Percentiles rank a stretch among this genome's conserved stretches.
Evolutionary conservation across 2,329 filamentous ascomycete genomes (phyloP).

Genomic region (Sporothrix dimorphospora): DNA sequence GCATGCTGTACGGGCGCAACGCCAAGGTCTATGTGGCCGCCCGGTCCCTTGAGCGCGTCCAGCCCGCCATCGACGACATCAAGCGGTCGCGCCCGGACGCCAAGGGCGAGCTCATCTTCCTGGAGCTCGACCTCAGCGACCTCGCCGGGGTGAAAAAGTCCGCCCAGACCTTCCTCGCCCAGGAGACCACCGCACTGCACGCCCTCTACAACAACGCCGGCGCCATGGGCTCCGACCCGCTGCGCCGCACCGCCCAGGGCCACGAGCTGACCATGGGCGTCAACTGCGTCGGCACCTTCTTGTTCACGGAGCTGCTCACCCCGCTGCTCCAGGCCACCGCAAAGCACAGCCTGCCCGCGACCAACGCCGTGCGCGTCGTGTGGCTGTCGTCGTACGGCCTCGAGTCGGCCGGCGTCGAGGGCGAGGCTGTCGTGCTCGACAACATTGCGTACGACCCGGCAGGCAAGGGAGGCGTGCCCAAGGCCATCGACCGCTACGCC

Average conservation of each 20-base stretch:
- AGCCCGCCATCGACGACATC: constrained; percentile 47
- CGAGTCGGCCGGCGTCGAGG: constrained; percentile 31
- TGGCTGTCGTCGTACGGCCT: constrained; percentile 34
- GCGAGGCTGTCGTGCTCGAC: constrained; percentile 30
- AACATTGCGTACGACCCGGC: constrained; percentile 29
- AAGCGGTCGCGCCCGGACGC: constrained; percentile 38
- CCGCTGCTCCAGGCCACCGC: constrained; percentile 34
- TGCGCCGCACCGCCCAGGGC: constrained; percentile 39
- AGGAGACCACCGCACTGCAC: constrained; percentile 40
- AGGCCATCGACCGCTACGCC: constrained; percentile 28
- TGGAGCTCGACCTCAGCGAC: constrained; percentile 46
- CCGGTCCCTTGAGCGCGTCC: constrained; percentile 45
- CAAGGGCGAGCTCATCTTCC: constrained; percentile 44
- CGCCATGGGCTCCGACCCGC: constrained; percentile 40
- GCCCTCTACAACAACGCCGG: constrained; percentile 47
- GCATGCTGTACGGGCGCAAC: constrained; percentile 54
- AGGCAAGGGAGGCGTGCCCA: background rate
- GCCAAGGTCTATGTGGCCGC: constrained; percentile 56
- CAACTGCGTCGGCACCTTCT: constrained; percentile 36
- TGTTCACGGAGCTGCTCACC: constrained; percentile 36
- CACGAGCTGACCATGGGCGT: constrained; percentile 36
- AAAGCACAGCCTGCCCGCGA: background rate
- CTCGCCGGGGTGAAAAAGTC: constrained; percentile 38
- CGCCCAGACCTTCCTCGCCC: constrained; percentile 38
- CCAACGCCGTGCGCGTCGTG: constrained; percentile 34